Conservation (phyloP, 352 stramenopile species). For the Pythium coloratum region DNA sequence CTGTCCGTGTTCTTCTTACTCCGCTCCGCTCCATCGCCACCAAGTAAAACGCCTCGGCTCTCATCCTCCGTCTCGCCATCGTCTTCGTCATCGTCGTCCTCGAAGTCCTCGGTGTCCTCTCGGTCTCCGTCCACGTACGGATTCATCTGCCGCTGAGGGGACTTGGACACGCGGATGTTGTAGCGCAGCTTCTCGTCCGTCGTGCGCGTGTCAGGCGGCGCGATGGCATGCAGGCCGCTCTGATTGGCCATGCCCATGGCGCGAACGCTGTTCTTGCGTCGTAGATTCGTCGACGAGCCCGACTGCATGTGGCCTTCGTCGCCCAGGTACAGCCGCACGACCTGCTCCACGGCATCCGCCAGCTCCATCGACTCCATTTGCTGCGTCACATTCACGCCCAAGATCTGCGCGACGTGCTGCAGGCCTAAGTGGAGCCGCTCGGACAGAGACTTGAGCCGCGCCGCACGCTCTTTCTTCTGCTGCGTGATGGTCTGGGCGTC, state of each 20-base stretch:
- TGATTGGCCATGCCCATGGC: slow-evolving; percentile 38
- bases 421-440: slow-evolving; percentile 77
- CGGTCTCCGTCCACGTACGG: slow-evolving; percentile 47
- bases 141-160: slow-evolving; percentile 55
- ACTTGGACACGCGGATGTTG: slow-evolving; percentile 70
- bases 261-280: slow-evolving; percentile 76
- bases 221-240: slow-evolving; percentile 32
- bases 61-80: slow-evolving; percentile 29
- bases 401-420: slow-evolving; percentile 73
- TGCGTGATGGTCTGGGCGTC: slow-evolving; percentile 50
- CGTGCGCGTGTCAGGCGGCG: slow-evolving; percentile 41
- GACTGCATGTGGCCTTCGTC: slow-evolving; percentile 70
- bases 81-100: slow-evolving; percentile 30
- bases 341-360: slow-evolving; percentile 72
- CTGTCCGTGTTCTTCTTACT: slow-evolving; percentile 25
- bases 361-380: slow-evolving; percentile 65
- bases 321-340: slow-evolving; percentile 70
- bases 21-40: slow-evolving; percentile 9
- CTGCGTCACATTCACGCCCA: slow-evolving; percentile 46
- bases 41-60: slow-evolving; percentile 8
- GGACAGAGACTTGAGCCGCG: slow-evolving; percentile 53
- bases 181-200: slow-evolving; percentile 66
- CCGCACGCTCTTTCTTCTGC: slow-evolving; percentile 69
- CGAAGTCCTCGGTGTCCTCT: slow-evolving; percentile 27
- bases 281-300: slow-evolving; percentile 43